Evolutionary conservation across 139 green algal species (phyloP).

Genomic region (Nannochloris sp.): DNA sequence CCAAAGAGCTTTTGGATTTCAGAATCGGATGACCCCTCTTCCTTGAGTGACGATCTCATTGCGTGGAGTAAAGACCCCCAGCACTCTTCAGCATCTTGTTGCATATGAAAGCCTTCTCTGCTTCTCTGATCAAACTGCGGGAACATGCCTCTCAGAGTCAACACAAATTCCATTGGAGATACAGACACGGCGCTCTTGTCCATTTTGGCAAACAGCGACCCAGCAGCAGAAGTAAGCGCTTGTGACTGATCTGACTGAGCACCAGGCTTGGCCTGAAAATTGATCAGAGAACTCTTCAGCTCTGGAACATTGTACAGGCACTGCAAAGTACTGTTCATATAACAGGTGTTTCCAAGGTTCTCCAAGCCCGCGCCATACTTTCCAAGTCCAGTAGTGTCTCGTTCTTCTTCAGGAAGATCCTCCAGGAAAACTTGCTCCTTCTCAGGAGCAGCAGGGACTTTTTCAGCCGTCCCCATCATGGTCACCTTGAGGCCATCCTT

Average conservation of each 20-base stretch:
- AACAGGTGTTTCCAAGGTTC: conserved; percentile 98
- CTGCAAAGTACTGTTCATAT: conserved; percentile 93
- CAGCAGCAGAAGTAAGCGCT: conserved; percentile 46
- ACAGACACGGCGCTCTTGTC: conserved; percentile 50
- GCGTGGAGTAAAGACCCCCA: conserved; percentile 44
- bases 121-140: conserved; percentile 87
- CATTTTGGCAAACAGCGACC: conserved; percentile 60
- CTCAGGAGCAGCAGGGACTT: conserved; percentile 53
- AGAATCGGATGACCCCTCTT: neutral
- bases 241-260: neutral
- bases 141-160: conserved; percentile 67
- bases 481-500: conserved; percentile 84
- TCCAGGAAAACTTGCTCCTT: conserved; percentile 74
- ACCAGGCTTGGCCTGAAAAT: neutral
- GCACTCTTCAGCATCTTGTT: conserved; percentile 99
- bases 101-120: conserved; percentile 61
- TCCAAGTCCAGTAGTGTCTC: conserved; percentile 37
- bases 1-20: conserved; percentile 77
- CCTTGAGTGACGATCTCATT: conserved; percentile 26
- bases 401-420: conserved; percentile 84
- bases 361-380: conserved; percentile 76
- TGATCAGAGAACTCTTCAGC: conserved; percentile 28
- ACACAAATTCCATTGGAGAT: conserved; percentile 70
- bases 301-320: conserved; percentile 75
- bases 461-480: conserved; percentile 93